phyloP scores from a whole-genome alignment of 192 early-diverging fungal species.

The Fimicolochytrium jonesii region DNA sequence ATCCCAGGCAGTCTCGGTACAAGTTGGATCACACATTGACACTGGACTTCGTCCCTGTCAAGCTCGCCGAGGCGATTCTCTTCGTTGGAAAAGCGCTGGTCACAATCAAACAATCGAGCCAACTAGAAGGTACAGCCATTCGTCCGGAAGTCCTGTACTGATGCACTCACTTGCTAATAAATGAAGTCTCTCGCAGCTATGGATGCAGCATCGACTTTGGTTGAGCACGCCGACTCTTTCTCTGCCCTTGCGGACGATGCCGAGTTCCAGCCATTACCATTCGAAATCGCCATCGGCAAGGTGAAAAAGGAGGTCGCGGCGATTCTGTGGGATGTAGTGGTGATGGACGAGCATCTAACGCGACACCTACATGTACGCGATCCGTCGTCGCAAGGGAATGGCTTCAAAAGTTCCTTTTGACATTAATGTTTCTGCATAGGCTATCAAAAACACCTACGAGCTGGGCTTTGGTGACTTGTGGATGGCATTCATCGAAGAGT shows the following conservation, averaged over 20 bases:
- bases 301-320: slow-evolving; percentile 54
- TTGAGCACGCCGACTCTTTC: neutral
- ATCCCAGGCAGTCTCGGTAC: slow-evolving; percentile 50
- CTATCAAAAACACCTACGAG: slow-evolving; percentile 58
- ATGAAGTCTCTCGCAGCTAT: neutral
- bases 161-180: neutral
- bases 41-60: slow-evolving; percentile 48
- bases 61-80: slow-evolving; percentile 56
- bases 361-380: slow-evolving; percentile 38
- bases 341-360: slow-evolving; percentile 58
- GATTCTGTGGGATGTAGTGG: slow-evolving; percentile 63
- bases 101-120: slow-evolving; percentile 37
- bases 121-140: slow-evolving; percentile 25
- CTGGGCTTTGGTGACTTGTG: slow-evolving; percentile 62
- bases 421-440: slow-evolving; percentile 16
- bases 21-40: slow-evolving; percentile 38
- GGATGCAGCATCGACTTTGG: no score
- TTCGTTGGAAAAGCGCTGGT: slow-evolving; percentile 67
- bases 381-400: neutral
- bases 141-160: no score
- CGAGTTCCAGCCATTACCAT: slow-evolving; percentile 34
- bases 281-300: slow-evolving; percentile 39
- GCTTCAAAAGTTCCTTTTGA: neutral
- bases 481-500: slow-evolving; percentile 51
- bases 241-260: slow-evolving; percentile 18